These are phyloP conservation scores for Coniochaeta sp. DNA, from an alignment of 2,329 filamentous ascomycete species.

Conservation along the genomic window DNA sequence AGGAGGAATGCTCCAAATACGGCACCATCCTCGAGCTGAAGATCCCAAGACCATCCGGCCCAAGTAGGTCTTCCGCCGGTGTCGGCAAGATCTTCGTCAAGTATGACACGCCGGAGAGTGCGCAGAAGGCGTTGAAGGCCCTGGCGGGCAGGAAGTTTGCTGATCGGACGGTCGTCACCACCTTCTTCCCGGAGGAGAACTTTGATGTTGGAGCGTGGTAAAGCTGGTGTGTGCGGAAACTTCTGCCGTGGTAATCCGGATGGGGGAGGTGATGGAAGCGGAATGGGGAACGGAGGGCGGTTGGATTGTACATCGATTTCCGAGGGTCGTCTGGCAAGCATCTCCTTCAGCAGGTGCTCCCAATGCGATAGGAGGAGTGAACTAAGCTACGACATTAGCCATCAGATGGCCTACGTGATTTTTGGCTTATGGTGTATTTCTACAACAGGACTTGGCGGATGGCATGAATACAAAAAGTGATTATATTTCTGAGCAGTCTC, in stretches of 20 bases:
- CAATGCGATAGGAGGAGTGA: background rate
- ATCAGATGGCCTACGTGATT: background rate
- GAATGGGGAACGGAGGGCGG: background rate
- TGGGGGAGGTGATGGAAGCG: background rate
- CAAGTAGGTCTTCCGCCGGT: conserved; percentile 75
- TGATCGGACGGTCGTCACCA: conserved; percentile 91
- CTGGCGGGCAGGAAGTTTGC: conserved; percentile 94
- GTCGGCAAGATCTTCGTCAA: conserved; percentile 99
- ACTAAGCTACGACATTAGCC: background rate
- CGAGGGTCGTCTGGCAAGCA: background rate
- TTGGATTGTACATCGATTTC: background rate
- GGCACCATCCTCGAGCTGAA: conserved; percentile 83
- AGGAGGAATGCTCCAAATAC: conserved; percentile 89
- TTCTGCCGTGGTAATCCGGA: background rate
- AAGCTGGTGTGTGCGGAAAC: background rate
- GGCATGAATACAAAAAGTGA: background rate
- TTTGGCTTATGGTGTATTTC: background rate
- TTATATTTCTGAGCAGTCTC: background rate
- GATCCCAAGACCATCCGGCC: conserved; percentile 79
- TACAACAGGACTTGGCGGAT: background rate
- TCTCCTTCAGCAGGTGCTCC: background rate
- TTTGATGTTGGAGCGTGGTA: conserved; percentile 91
- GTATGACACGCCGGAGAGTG: conserved; percentile 70
- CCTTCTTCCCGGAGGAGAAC: conserved; percentile 96
- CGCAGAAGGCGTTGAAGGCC: conserved; percentile 79